A percentile compares a stretch with the other conserved stretches of the same genome.
Evolutionary conservation across 1,284 basidiomycete genomes (phyloP).

Genomic region (Leccinum brunneo-olivaceum): DNA sequence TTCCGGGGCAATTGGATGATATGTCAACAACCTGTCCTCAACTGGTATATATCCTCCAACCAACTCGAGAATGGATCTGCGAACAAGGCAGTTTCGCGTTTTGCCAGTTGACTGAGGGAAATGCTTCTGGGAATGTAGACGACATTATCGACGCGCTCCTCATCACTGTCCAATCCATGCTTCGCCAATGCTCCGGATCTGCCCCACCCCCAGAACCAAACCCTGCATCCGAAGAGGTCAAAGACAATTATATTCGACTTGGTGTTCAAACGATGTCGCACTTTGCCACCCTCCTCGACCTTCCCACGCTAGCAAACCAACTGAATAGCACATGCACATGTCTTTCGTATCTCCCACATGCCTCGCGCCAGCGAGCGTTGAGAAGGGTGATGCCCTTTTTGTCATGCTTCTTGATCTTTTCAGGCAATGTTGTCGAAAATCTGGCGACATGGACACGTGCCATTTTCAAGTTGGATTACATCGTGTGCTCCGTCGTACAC

Average conservation of each 20-base stretch:
- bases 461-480: constrained; percentile 79
- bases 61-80: constrained; percentile 25
- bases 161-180: constrained; percentile 55
- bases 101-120: not conserved
- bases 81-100: constrained; percentile 28
- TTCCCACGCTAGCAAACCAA: constrained; percentile 34
- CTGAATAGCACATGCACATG: constrained; percentile 28
- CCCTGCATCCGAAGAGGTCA: constrained; percentile 8
- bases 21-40: constrained; percentile 29
- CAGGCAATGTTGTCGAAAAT: constrained; percentile 46
- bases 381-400: constrained; percentile 62
- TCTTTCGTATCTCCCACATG: constrained; percentile 29
- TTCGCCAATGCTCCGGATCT: constrained; percentile 34
- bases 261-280: constrained; percentile 31
- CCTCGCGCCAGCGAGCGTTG: constrained; percentile 22
- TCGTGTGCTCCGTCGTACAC: constrained; percentile 70
- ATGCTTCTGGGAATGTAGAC: constrained; percentile 17
- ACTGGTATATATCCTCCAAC: constrained; percentile 24
- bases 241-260: constrained; percentile 39
- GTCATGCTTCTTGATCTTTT: constrained; percentile 47
- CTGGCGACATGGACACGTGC: constrained; percentile 68
- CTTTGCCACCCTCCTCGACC: constrained; percentile 41
- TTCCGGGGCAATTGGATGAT: constrained; percentile 22
- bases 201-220: constrained; percentile 6
- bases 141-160: constrained; percentile 58